Conservation (phyloP, 2,329 filamentous ascomycete species). For the Cladosporium oxysporum region DNA sequence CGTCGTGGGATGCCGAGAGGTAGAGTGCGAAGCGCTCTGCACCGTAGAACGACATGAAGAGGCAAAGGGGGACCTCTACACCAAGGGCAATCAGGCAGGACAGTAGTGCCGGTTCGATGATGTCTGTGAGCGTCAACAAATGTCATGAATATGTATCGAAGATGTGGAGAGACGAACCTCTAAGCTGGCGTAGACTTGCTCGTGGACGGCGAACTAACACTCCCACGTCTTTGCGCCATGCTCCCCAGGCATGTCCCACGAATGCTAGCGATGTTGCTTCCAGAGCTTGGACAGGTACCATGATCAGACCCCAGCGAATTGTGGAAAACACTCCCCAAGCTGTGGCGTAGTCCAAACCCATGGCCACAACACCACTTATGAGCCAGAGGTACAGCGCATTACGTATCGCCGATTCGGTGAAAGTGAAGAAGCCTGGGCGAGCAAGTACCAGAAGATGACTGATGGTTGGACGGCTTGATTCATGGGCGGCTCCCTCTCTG, state of each 20-base stretch:
- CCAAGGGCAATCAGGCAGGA: conserved; percentile 56
- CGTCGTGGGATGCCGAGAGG: conserved; percentile 58
- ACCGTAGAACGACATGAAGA: conserved; percentile 62
- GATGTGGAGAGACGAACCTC: conserved; percentile 7
- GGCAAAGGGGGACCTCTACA: conserved; percentile 63
- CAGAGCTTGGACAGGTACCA: conserved; percentile 69
- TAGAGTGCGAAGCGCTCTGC: conserved; percentile 63
- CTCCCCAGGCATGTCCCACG: conserved; percentile 67
- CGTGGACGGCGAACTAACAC: conserved; percentile 24
- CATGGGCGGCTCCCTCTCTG: background rate
- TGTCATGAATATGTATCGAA: background rate
- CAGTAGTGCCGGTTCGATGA: conserved; percentile 55
- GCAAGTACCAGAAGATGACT: conserved; percentile 53
- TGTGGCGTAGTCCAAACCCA: conserved; percentile 67
- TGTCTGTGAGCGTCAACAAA: conserved; percentile 29
- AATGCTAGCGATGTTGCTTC: conserved; percentile 67
- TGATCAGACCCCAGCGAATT: conserved; percentile 72
- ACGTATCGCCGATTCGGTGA: conserved; percentile 65
- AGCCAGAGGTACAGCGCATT: conserved; percentile 74
- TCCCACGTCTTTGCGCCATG: conserved; percentile 45
- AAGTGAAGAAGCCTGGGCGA: conserved; percentile 60
- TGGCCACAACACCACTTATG: conserved; percentile 62
- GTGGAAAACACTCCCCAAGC: conserved; percentile 75
- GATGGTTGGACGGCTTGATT: conserved; percentile 40
- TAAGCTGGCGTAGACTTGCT: conserved; percentile 25